Conservation (phyloP, 441 rosid species). For the Kokia cookei region DNA sequence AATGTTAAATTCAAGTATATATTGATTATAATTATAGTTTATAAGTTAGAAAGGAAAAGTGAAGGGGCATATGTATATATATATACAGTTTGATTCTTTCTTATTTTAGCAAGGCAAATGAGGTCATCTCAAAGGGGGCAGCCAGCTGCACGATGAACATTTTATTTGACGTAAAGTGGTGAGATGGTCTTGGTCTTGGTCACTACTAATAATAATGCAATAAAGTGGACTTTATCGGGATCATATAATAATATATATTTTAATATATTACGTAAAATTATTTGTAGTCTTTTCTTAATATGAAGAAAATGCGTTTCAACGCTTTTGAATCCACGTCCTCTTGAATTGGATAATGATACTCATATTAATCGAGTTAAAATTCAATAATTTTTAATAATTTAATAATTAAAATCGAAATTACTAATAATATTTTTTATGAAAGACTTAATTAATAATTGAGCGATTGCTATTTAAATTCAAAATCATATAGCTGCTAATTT, state of each 20-base stretch:
- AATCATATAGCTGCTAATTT: too few species aligned
- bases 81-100: neutral
- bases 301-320: too few species aligned
- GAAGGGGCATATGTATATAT: neutral
- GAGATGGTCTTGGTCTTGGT: neutral
- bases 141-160: neutral
- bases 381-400: too few species aligned
- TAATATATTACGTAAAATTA: rapidly evolving
- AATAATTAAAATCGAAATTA: too few species aligned
- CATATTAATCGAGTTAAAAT: too few species aligned
- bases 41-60: neutral
- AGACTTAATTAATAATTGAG: too few species aligned
- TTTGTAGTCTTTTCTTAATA: rapidly evolving
- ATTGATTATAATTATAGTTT: too few species aligned
- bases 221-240: neutral
- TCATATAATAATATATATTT: neutral
- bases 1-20: too few species aligned
- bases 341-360: rapidly evolving
- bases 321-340: too few species aligned
- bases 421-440: too few species aligned
- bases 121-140: neutral
- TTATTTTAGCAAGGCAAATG: neutral
- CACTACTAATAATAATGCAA: neutral
- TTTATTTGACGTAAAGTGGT: conserved; percentile 1
- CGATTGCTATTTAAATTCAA: too few species aligned